Evolutionary conservation across 148 eudicot species (phyloP), one percentile per base, ranked within the genome.

Genomic region (Persicaria tinctoria): DNA sequence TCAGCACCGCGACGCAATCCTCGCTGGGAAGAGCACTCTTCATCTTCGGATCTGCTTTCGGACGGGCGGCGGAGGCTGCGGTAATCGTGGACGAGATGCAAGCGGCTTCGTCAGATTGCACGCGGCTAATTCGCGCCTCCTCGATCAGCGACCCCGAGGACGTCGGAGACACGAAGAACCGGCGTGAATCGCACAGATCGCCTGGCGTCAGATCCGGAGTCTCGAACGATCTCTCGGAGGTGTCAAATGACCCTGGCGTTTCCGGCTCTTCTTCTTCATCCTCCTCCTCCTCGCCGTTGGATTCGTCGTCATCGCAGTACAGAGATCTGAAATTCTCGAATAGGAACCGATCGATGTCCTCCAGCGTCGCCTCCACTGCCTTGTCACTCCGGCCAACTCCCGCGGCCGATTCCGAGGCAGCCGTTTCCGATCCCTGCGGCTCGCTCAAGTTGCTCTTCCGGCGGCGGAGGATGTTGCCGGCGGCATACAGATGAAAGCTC

Each of bases 1-100:
- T 79, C 41, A 90, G 73, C 51, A 89, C 70, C 8, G 86, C 83
- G 3, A 90, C 83, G 73, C 88, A 89, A 73, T 90, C 92, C 8
- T 86, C 87, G 1, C 73, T 56, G 4, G 73, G 44, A 48, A 63
- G 13, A 16, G 46, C 49, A 20, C 10, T 8, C 38, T 63, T 10
- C 79, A 13, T 51, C 80, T 82, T 54, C 57, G 23, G 66, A 59
- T 59, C 66, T 12, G 66, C 11, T 59, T 23, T 20, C 13, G 18
- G 41, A 18, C 4, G 8, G 3, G 44, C 44, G 14, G 44, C 44
- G 10, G 68, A 60, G 20, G 41, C 4, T 5, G 70, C 17, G 70
- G 70, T 66, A 1, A 66, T 16, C 18, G 70, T 66, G 70, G 70
- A 66, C 47, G 47, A 14, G 47, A 44, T 44, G 4, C 10, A 32